Evolutionary conservation across 1,284 basidiomycete genomes (phyloP).

Genomic region (Ceratobasidium sp.): DNA sequence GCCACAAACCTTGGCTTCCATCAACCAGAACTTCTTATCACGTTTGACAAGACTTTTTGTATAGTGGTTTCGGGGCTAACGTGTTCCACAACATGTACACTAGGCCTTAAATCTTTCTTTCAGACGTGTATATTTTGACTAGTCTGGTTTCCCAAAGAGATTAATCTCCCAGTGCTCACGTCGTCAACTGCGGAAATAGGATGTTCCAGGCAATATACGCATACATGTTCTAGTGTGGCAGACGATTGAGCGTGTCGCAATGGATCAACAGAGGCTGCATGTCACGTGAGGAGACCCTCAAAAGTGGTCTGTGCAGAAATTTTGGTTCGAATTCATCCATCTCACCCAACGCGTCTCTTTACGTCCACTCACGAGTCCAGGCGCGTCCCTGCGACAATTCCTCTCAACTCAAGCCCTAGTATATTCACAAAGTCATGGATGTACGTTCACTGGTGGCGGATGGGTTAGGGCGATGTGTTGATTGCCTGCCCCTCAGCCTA

Average conservation of each 20-base stretch:
- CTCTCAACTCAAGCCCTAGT: neutral
- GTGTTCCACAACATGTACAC: no score
- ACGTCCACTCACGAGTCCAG: conserved; percentile 33
- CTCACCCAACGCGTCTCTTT: conserved; percentile 30
- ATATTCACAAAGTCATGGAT: conserved; percentile 29
- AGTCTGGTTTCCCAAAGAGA: no score
- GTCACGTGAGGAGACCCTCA: conserved; percentile 37
- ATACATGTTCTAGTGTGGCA: no score
- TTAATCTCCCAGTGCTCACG: no score
- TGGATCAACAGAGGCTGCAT: neutral
- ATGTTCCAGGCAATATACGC: neutral
- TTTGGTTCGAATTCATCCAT: conserved; percentile 42
- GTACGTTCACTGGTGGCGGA: conserved; percentile 22
- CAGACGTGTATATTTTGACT: no score
- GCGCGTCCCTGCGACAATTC: conserved; percentile 28
- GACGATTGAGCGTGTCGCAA: neutral
- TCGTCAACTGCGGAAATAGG: neutral
- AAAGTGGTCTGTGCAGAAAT: conserved; percentile 30
- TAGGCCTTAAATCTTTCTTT: no score
- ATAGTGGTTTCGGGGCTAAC: no score
- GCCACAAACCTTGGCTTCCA: no score
- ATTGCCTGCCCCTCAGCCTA: conserved; percentile 61
- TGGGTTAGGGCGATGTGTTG: conserved; percentile 41
- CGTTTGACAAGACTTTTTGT: no score
- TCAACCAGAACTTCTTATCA: no score